phyloP scores from a whole-genome alignment of 768 basidiomycete genomes.

The Piloderma croceum region DNA sequence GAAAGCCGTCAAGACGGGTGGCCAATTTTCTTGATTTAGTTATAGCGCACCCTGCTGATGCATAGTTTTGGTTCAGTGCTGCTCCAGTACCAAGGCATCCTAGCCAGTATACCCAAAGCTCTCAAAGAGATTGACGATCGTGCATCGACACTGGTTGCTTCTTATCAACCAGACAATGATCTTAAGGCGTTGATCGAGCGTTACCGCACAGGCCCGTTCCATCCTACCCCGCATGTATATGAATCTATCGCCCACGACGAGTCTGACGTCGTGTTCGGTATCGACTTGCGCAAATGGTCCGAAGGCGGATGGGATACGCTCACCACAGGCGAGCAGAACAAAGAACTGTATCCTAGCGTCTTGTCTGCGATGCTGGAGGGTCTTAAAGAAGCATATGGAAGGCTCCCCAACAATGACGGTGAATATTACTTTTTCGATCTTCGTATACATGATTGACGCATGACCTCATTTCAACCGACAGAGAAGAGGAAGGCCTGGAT shows the following conservation, averaged over 20 bases:
- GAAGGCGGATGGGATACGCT: constrained; percentile 70
- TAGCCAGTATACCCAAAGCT: constrained; percentile 65
- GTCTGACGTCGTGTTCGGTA: constrained; percentile 83
- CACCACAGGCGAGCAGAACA: constrained; percentile 51
- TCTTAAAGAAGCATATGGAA: constrained; percentile 57
- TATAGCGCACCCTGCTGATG: not conserved
- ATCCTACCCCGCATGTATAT: constrained; percentile 79
- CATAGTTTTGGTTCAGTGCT: constrained; percentile 52
- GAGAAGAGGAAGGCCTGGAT: constrained; percentile 92
- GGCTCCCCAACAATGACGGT: constrained; percentile 61
- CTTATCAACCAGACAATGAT: constrained; percentile 87
- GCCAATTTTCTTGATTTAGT: constrained; percentile 8
- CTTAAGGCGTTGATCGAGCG: constrained; percentile 84
- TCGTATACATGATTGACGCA: not conserved
- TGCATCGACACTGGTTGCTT: constrained; percentile 69
- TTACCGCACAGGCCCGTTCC: constrained; percentile 90
- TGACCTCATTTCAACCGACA: constrained; percentile 17
- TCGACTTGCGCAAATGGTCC: constrained; percentile 88
- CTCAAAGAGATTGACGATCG: constrained; percentile 61
- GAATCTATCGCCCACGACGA: constrained; percentile 81
- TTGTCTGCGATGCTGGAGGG: constrained; percentile 60
- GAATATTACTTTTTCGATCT: constrained; percentile 20
- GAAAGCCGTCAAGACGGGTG: constrained; percentile 79
- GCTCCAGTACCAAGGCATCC: constrained; percentile 79
- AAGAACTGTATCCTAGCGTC: constrained; percentile 67